Percentiles rank a stretch among this genome's conserved stretches.
Conservation (phyloP, 2,329 filamentous ascomycete species). For the Fusarium verticillioides region DNA sequence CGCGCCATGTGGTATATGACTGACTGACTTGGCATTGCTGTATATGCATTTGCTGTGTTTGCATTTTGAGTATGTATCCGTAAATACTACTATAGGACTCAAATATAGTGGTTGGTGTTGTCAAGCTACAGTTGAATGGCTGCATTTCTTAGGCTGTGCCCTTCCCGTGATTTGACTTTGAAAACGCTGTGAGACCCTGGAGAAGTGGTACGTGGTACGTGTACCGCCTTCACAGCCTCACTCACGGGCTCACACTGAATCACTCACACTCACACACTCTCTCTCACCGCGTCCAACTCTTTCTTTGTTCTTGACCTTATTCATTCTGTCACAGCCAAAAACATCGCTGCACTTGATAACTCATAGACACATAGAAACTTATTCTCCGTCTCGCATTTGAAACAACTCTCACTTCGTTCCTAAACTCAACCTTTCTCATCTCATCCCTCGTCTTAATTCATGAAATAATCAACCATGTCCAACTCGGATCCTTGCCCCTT, state of each 20-base stretch:
- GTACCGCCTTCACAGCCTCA: conserved; percentile 36
- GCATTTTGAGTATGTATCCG: not conserved
- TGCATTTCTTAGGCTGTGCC: not conserved
- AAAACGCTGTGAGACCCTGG: not conserved
- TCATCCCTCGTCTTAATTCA: not conserved
- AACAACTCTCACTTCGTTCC: not conserved
- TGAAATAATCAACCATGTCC: conserved; percentile 16
- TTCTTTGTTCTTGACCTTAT: conserved; percentile 22
- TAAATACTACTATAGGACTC: not conserved
- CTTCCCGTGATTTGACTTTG: not conserved
- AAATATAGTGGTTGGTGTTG: not conserved
- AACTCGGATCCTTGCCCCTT: conserved; percentile 48
- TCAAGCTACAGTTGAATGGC: not conserved
- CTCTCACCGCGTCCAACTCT: conserved; percentile 3
- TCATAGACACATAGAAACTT: not conserved
- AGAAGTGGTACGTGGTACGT: conserved; percentile 26
- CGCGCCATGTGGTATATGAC: conserved; percentile 10
- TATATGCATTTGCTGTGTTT: not conserved
- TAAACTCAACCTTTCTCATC: not conserved
- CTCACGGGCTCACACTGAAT: conserved; percentile 6
- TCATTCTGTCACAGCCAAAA: not conserved
- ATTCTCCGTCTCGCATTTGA: not conserved
- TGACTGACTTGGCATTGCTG: conserved; percentile 6
- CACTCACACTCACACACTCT: not conserved
- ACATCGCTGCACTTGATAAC: not conserved